Base-by-base conservation (phyloP, 345 rosid species). In the Eucalyptus pauciflora region DNA sequence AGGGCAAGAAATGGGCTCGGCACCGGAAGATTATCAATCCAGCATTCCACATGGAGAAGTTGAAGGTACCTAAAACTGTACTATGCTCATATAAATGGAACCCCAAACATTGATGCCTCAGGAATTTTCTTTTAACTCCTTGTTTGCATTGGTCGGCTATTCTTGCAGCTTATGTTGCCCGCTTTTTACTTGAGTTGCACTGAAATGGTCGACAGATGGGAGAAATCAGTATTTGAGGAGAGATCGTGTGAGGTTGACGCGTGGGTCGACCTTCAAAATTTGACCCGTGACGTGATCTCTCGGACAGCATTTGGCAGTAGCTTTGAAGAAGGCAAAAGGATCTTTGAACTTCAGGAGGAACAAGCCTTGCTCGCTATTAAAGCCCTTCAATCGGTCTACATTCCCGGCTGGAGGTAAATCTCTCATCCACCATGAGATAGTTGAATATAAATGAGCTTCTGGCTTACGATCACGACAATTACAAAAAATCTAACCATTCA, bases 341-440 rank as follows among this genome's bases (percentile, higher is more conserved):
- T 95, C 88, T 96, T 96, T 86, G 89, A 92, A 86, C 92, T 96
- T 37, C 92, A 93, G 54, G 89, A 90, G 49, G 94, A 93, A 86
- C 96, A 94, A 90, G 91, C 91, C 86, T 41, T 85, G 17, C 90
- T 93, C 43, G 27, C 93, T 37, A 83, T 87, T 37, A 90, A 94
- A 87, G 27, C 50, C n/a, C 69, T 89, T 6, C 89, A 89, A 51
- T 58, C 88, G 31, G 90, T 86, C 86, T 93, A 92, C 50, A 92
- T 96, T 48, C 97, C 97, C 2, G 97, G 98, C 86, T 91, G 93
- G 88, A 94, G 97, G 98, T 95, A 94, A 89, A 46, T 50, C 16
- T 46, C 14, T 56, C 76, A 7, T 22, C 79, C 37, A 6, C 8
- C 31, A 52, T 22, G 45, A 25, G 48, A 15, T 33, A 51, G 10